Percentiles rank a stretch among this genome's conserved stretches.
phyloP scores from a whole-genome alignment of 1,139 yeast genomes.

The Saccharomycopsis hybrid region DNA sequence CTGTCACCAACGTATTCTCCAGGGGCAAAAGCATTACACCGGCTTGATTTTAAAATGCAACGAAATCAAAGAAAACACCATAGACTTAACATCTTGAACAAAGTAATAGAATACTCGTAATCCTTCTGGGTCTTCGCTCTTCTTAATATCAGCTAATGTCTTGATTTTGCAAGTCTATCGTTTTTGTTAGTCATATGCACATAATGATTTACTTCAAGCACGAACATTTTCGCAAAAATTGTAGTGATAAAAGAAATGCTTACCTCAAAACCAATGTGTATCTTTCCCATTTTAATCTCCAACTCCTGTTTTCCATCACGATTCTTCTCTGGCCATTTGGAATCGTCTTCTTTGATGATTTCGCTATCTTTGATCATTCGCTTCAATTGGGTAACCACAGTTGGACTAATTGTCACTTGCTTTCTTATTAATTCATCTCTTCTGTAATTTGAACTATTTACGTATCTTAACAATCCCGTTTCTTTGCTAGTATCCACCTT shows the following conservation, averaged over 20 bases:
- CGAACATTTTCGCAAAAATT: no score
- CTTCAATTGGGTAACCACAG: background rate
- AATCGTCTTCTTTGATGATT: background rate
- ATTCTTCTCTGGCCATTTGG: background rate
- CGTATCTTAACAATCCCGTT: background rate
- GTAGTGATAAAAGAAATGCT: background rate
- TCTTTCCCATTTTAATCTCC: background rate
- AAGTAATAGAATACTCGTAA: background rate
- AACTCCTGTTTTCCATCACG: background rate
- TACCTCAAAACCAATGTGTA: background rate
- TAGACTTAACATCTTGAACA: background rate
- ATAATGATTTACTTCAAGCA: no score
- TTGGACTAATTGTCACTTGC: background rate
- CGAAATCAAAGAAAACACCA: background rate
- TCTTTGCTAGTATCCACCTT: background rate
- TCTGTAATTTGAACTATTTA: background rate
- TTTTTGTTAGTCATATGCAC: background rate
- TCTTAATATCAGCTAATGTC: background rate
- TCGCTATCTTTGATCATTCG: background rate
- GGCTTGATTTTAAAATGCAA: background rate
- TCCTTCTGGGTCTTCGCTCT: background rate
- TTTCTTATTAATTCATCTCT: background rate
- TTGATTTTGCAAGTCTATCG: background rate
- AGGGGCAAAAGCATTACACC: background rate
- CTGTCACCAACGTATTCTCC: no score